These are phyloP conservation scores for Irpex sp. DNA, from an alignment of 1,284 basidiomycete genomes.

Conservation along the genomic window DNA sequence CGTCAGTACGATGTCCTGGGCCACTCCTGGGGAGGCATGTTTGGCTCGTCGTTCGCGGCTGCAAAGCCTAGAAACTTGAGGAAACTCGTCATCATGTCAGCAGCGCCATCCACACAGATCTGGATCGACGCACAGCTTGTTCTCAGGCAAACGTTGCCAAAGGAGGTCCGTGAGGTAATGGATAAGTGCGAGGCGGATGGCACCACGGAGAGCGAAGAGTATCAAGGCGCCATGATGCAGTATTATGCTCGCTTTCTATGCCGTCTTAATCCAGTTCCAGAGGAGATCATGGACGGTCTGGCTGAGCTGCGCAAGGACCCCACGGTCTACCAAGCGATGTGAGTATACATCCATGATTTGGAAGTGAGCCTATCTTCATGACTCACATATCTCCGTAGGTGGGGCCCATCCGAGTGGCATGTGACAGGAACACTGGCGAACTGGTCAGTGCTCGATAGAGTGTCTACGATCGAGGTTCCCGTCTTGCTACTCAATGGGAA, in stretches of 20 bases:
- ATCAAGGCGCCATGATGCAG: slow-evolving; percentile 37
- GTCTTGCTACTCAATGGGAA: slow-evolving; percentile 27
- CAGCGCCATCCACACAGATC: slow-evolving; percentile 17
- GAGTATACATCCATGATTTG: slow-evolving; percentile 9
- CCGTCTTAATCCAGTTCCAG: slow-evolving; percentile 41
- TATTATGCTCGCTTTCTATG: slow-evolving; percentile 46
- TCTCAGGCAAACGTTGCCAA: slow-evolving; percentile 28
- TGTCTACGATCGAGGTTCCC: slow-evolving; percentile 22
- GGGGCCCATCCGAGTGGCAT: not conserved
- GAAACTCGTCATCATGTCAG: slow-evolving; percentile 22
- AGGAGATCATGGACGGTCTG: slow-evolving; percentile 25
- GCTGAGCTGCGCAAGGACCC: slow-evolving; percentile 35
- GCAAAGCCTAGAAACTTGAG: slow-evolving; percentile 24
- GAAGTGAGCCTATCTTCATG: slow-evolving; percentile 2
- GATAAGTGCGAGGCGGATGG: slow-evolving; percentile 44
- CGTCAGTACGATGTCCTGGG: slow-evolving; percentile 23
- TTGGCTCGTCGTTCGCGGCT: slow-evolving; percentile 11
- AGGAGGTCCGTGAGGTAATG: slow-evolving; percentile 39
- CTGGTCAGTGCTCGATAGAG: slow-evolving; percentile 24
- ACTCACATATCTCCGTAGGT: not conserved
- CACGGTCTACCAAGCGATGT: slow-evolving; percentile 49
- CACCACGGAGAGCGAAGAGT: slow-evolving; percentile 43
- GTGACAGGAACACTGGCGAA: slow-evolving; percentile 12
- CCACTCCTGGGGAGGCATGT: slow-evolving; percentile 33
- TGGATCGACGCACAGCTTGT: slow-evolving; percentile 11